Conservation (phyloP, 2,329 filamentous ascomycete species). For the Annulohypoxylon truncatum region DNA sequence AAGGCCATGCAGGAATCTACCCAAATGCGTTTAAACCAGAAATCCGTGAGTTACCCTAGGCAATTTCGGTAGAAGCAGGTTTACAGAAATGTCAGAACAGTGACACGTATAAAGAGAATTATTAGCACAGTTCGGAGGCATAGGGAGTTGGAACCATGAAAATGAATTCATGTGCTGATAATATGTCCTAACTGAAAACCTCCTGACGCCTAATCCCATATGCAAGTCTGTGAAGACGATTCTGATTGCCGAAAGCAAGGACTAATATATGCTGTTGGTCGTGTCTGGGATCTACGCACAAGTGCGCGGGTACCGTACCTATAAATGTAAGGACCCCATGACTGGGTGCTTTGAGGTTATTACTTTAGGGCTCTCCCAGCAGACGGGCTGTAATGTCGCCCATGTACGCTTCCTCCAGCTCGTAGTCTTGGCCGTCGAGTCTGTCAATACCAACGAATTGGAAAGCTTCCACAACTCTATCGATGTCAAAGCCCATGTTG, state of each 20-base stretch:
- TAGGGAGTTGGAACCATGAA: background rate
- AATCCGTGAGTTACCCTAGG: no score
- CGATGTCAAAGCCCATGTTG: conserved; percentile 90
- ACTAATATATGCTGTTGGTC: conserved; percentile 4
- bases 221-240: conserved; percentile 37
- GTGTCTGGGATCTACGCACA: background rate
- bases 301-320: background rate
- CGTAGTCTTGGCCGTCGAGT: conserved; percentile 81
- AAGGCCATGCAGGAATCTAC: no score
- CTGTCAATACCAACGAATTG: conserved; percentile 83
- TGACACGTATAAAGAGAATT: background rate
- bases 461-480: conserved; percentile 87
- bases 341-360: background rate
- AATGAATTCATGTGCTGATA: conserved; percentile 19
- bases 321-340: background rate
- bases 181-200: conserved; percentile 9
- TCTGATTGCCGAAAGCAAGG: conserved; percentile 21
- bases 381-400: conserved; percentile 88
- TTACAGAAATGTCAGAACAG: background rate
- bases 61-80: no score
- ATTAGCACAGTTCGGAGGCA: background rate
- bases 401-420: conserved; percentile 90
- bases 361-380: conserved; percentile 72
- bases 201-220: conserved; percentile 34
- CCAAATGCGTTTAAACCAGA: no score